Evolutionary conservation across 148 eudicot species (phyloP), one percentile per base, ranked within the genome.

Genomic region (Chenopodium berlandieri): DNA sequence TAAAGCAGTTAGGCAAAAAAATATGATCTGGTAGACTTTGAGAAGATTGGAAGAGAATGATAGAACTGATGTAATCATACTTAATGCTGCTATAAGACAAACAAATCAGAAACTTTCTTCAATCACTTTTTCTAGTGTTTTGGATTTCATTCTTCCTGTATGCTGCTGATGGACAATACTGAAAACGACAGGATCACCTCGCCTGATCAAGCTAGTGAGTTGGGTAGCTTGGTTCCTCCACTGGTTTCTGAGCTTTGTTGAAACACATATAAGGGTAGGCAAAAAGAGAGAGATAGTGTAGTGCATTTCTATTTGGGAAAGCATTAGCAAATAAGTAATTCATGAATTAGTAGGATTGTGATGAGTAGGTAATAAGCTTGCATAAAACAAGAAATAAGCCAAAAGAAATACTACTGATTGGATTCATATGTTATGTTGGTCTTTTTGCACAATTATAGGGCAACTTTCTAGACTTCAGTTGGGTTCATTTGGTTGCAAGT

Each of bases 281-380:
- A 32, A 75, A 81, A 87, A 88, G 88, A 81, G 71, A 65, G 20
- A 13, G 2, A 2, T 0, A 56, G 62, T n/a, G 47, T 73, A 88
- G 89, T 89, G 94, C 86, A 77, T 69, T 81, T 86, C 86, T 78
- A 85, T 71, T 84, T 75, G 67, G 83, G 83, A 81, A 71, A 77
- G 79, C 91, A 89, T 79, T 85, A 31, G 79, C 30, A 50, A 9
- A 63, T 34, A 30, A 72, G 44, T 19, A 52, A 58, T 77, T 63
- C 31, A 47, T 80, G 63, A 72, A 48, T 66, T 73, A 74, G 34
- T 7, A 56, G 22, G 17, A 56, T 17, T 56, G 62, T 56, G 62
- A 17, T 56, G 19, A 56, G 62, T 56, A 17, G 5, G 62, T 56
- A 52, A 14, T 52, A 56, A 13, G 62, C 62, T 56, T 19, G 16